phyloP scores from a whole-genome alignment of 2,329 filamentous ascomycete genomes.

The Claviceps fusiformis region DNA sequence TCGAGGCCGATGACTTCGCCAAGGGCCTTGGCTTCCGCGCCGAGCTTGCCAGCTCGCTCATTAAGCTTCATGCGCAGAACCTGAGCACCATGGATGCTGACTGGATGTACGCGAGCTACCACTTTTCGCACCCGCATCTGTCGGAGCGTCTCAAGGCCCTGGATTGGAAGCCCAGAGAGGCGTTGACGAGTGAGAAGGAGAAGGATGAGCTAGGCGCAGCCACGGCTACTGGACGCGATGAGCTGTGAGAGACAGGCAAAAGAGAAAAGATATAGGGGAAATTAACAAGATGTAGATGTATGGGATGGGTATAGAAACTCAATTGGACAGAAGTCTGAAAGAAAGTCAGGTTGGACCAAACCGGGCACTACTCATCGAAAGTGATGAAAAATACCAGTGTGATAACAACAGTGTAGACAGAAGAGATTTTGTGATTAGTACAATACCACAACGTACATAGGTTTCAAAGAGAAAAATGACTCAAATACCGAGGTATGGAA shows the following conservation, averaged over 20 bases:
- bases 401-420: too few relatives aligned
- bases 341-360: not conserved
- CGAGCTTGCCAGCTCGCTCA: conserved; percentile 74
- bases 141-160: conserved; percentile 86
- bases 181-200: conserved; percentile 28
- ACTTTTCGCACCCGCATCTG: conserved; percentile 95
- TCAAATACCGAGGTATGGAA: too few relatives aligned
- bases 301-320: not conserved
- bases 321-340: not conserved
- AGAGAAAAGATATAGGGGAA: not conserved
- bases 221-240: conserved; percentile 62
- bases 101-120: conserved; percentile 96
- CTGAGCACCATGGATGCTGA: conserved; percentile 97
- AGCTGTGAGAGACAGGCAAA: conserved; percentile 32
- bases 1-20: conserved; percentile 88
- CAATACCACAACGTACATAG: too few relatives aligned
- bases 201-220: conserved; percentile 33
- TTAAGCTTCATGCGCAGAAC: conserved; percentile 98
- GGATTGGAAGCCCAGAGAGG: conserved; percentile 59
- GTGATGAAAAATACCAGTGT: too few relatives aligned
- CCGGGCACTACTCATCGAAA: too few relatives aligned
- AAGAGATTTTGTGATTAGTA: too few relatives aligned
- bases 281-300: not conserved
- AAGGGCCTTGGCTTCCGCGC: conserved; percentile 68
- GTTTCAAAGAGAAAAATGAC: too few relatives aligned